A percentile compares a stretch with the other conserved stretches of the same genome.
These are phyloP conservation scores for Begonia masoniana DNA, from an alignment of 306 rosid genomes.

Conservation along the genomic window DNA sequence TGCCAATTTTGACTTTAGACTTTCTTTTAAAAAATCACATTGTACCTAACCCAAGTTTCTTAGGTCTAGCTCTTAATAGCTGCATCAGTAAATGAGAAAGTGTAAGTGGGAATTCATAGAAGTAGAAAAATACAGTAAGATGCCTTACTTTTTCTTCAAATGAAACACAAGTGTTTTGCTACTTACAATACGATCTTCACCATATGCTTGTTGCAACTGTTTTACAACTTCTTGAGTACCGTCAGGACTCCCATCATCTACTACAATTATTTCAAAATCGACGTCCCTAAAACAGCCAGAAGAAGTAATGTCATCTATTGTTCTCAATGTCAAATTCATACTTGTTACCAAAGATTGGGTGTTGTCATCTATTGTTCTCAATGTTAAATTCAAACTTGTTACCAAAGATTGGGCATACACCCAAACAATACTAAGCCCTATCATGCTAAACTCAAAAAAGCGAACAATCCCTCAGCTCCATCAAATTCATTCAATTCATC, in stretches of 20 bases:
- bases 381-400: not conserved
- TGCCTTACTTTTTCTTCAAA: too few relatives aligned
- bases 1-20: conserved; percentile 5
- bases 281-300: conserved; percentile 35
- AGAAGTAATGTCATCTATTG: not conserved
- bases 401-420: not conserved
- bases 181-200: conserved; percentile 82
- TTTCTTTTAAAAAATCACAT: conserved; percentile 2
- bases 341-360: not conserved
- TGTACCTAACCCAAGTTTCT: conserved; percentile 87
- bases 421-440: too few relatives aligned
- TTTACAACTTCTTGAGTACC: conserved; percentile 81
- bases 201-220: conserved; percentile 75
- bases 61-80: conserved; percentile 81
- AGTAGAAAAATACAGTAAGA: not conserved
- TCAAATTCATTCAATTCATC: too few relatives aligned
- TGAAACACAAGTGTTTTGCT: conserved; percentile 1
- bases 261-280: conserved; percentile 79
- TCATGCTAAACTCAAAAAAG: too few relatives aligned
- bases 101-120: not conserved
- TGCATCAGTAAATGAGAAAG: conserved; percentile 19
- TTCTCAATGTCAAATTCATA: conserved; percentile 1
- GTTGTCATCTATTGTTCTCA: not conserved
- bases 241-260: conserved; percentile 97
- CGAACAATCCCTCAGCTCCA: too few relatives aligned